These are phyloP conservation scores for Aplosporella prunicola DNA, from an alignment of 2,329 filamentous ascomycete genomes.

Conservation along the genomic window DNA sequence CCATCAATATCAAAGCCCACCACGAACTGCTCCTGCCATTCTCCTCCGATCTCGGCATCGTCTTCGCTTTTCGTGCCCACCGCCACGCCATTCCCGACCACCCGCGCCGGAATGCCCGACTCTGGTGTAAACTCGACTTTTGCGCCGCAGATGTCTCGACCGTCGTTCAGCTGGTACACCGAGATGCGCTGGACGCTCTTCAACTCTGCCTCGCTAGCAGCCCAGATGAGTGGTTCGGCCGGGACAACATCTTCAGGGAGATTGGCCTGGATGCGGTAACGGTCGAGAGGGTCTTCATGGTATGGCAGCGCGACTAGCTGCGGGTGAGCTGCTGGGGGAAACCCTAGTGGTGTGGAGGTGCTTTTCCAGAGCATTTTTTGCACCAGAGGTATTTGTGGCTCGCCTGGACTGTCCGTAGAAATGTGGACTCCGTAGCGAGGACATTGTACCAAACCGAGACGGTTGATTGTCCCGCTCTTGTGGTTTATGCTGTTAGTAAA, in stretches of 20 bases:
- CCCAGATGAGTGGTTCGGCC: conserved; percentile 12
- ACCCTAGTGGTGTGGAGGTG: too few relatives aligned
- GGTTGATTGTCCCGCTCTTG: background rate
- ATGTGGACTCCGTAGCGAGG: too few relatives aligned
- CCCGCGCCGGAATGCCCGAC: background rate
- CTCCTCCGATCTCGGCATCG: background rate
- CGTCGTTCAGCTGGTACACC: conserved; percentile 2
- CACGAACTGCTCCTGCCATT: conserved; percentile 8
- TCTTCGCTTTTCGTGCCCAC: background rate
- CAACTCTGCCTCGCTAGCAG: background rate
- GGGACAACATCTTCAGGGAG: conserved; percentile 10
- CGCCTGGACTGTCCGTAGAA: too few relatives aligned
- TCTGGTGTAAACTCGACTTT: background rate
- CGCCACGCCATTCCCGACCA: background rate
- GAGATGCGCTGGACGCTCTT: conserved; percentile 8
- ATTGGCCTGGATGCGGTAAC: background rate
- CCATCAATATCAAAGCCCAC: conserved; percentile 14
- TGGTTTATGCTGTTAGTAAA: background rate
- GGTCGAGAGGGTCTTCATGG: background rate
- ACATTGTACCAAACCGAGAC: conserved; percentile 7
- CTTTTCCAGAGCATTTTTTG: too few relatives aligned
- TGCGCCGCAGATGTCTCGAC: background rate
- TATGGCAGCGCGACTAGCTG: too few relatives aligned
- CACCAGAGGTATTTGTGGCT: too few relatives aligned
- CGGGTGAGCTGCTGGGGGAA: too few relatives aligned